Evolutionary conservation across 1,284 basidiomycete species (phyloP).

Genomic region (Cryptococcus hybrid): DNA sequence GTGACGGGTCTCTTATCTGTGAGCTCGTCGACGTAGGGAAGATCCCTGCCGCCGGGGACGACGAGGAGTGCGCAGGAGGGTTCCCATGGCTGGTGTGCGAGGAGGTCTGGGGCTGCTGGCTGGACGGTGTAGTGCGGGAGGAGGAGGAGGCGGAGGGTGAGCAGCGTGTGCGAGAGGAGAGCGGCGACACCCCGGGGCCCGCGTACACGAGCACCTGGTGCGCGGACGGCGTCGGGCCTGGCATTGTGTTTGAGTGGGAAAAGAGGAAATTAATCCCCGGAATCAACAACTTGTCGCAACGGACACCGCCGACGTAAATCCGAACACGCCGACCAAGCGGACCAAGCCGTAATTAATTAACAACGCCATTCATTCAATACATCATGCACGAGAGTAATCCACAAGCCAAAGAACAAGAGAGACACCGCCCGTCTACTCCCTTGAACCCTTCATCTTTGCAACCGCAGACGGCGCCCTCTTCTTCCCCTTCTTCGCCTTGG

Average conservation of each 20-base stretch:
- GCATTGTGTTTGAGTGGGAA: too few species aligned
- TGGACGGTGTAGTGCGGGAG: constrained; percentile 75
- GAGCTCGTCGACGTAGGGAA: constrained; percentile 56
- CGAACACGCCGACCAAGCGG: too few species aligned
- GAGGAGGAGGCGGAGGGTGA: constrained; percentile 61
- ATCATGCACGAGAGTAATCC: too few species aligned
- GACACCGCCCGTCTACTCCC: constrained; percentile 26
- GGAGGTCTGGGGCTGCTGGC: constrained; percentile 58
- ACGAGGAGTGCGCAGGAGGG: constrained; percentile 71
- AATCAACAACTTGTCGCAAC: too few species aligned
- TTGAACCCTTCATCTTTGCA: constrained; percentile 49
- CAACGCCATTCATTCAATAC: too few species aligned
- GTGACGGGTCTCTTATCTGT: constrained; percentile 47
- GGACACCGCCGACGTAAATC: too few species aligned
- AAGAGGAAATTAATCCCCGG: too few species aligned
- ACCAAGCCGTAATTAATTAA: too few species aligned
- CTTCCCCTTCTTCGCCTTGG: constrained; percentile 29
- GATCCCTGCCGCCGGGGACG: constrained; percentile 62
- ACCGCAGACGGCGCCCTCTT: constrained; percentile 43
- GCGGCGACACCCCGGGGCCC: constrained; percentile 63
- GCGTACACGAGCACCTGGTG: constrained; percentile 73
- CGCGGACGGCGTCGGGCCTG: constrained; percentile 26
- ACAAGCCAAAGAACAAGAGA: too few species aligned
- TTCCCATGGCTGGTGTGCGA: constrained; percentile 72
- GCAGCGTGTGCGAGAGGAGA: constrained; percentile 61